Conservation (phyloP, 352 stramenopile species). For the Paralagenidium karlingii region DNA sequence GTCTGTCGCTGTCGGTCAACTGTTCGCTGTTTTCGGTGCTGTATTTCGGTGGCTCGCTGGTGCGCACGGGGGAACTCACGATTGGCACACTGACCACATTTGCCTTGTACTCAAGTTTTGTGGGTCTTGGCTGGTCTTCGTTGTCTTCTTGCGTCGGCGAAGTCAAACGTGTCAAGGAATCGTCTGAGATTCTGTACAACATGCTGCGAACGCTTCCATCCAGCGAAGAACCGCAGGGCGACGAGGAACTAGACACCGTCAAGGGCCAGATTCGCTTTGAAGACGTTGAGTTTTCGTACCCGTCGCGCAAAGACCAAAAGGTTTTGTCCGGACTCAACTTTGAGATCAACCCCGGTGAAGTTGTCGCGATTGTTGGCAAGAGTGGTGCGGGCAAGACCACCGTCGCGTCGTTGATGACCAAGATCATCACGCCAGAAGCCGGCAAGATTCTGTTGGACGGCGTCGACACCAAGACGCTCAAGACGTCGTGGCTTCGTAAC, state of each 20-base stretch:
- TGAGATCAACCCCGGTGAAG: slow-evolving; percentile 62
- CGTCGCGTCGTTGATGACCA: slow-evolving; percentile 64
- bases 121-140: slow-evolving; percentile 81
- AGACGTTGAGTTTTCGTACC: slow-evolving; percentile 76
- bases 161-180: slow-evolving; percentile 58
- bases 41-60: slow-evolving; percentile 82
- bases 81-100: slow-evolving; percentile 86
- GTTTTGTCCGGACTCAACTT: slow-evolving; percentile 55
- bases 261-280: slow-evolving; percentile 62
- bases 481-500: slow-evolving; percentile 61
- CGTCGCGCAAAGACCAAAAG: slow-evolving; percentile 48
- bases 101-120: slow-evolving; percentile 84
- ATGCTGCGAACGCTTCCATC: slow-evolving; percentile 32
- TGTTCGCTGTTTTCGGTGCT: slow-evolving; percentile 85
- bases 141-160: slow-evolving; percentile 77
- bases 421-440: slow-evolving; percentile 49
- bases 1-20: slow-evolving; percentile 79
- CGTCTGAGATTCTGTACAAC: slow-evolving; percentile 55
- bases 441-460: slow-evolving; percentile 55
- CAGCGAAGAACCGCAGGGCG: slow-evolving; percentile 15
- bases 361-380: slow-evolving; percentile 77
- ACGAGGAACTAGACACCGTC: slow-evolving; percentile 25
- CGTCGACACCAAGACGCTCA: slow-evolving; percentile 49
- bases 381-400: slow-evolving; percentile 80
- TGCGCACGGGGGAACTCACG: slow-evolving; percentile 75